These are phyloP conservation scores for Trichoderma endophyticum DNA, from an alignment of 2,329 filamentous ascomycete species.

Conservation along the genomic window DNA sequence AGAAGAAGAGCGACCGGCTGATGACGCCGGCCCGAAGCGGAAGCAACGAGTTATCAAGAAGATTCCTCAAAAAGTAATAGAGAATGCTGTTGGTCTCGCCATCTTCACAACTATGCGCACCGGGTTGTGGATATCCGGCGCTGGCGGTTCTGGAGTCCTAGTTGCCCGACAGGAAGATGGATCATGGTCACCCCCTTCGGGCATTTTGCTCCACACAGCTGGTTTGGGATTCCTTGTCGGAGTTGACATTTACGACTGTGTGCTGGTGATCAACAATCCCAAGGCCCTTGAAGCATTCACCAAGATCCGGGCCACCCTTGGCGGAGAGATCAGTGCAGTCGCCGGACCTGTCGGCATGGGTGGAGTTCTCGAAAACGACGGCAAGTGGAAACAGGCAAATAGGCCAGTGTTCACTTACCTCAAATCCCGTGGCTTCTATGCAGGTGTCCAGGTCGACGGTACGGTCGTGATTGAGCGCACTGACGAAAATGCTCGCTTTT, in stretches of 20 bases:
- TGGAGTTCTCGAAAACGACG: slow-evolving; percentile 47
- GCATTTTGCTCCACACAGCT: slow-evolving; percentile 67
- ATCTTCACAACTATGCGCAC: slow-evolving; percentile 63
- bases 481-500: slow-evolving; percentile 78
- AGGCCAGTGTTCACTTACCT: slow-evolving; percentile 77
- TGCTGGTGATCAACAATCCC: slow-evolving; percentile 69
- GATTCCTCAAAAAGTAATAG: slow-evolving; percentile 46
- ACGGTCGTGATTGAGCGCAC: slow-evolving; percentile 72
- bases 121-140: slow-evolving; percentile 54
- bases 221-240: slow-evolving; percentile 69
- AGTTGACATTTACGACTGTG: slow-evolving; percentile 74
- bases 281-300: slow-evolving; percentile 67
- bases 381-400: slow-evolving; percentile 31
- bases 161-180: slow-evolving; percentile 56
- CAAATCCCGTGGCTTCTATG: slow-evolving; percentile 76
- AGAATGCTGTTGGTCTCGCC: slow-evolving; percentile 56
- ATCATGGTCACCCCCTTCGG: slow-evolving; percentile 69
- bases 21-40: slow-evolving; percentile 34
- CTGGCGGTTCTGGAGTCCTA: slow-evolving; percentile 58
- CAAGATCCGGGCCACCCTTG: slow-evolving; percentile 62
- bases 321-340: slow-evolving; percentile 66
- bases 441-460: slow-evolving; percentile 75
- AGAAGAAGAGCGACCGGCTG: slow-evolving; percentile 31
- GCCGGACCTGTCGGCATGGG: slow-evolving; percentile 59
- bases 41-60: slow-evolving; percentile 47